phyloP scores from a whole-genome alignment of 2,329 filamentous ascomycete genomes.

The Nemania sp. region DNA sequence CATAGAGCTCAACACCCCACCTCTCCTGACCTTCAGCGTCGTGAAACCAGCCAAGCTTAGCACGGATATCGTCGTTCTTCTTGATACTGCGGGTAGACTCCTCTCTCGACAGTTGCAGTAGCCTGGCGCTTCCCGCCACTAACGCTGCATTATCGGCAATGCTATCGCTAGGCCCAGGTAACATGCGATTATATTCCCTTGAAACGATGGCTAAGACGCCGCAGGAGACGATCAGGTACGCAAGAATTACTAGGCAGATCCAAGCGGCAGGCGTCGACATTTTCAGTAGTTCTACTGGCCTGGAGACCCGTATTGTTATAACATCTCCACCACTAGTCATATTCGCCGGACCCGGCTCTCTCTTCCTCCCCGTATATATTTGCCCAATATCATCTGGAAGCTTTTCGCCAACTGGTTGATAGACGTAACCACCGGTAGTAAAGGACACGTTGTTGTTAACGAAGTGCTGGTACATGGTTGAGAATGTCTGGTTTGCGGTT shows the following conservation, averaged over 20 bases:
- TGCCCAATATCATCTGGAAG: background rate
- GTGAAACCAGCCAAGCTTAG: slow-evolving; percentile 10
- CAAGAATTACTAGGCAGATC: slow-evolving; percentile 37
- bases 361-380: too few relatives aligned
- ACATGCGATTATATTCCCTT: background rate
- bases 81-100: background rate
- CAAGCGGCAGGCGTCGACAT: slow-evolving; percentile 37
- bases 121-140: too few relatives aligned
- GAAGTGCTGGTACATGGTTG: slow-evolving; percentile 37
- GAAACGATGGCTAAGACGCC: slow-evolving; percentile 25
- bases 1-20: slow-evolving; percentile 8
- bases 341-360: background rate
- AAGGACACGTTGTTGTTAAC: slow-evolving; percentile 32
- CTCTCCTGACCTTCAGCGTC: background rate
- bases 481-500: slow-evolving; percentile 36
- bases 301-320: too few relatives aligned
- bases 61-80: background rate
- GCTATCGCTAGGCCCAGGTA: too few relatives aligned
- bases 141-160: too few relatives aligned
- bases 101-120: too few relatives aligned
- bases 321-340: slow-evolving; percentile 6
- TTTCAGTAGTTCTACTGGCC: slow-evolving; percentile 33
- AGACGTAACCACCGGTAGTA: slow-evolving; percentile 31
- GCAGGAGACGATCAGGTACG: slow-evolving; percentile 32
- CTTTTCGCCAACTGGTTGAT: background rate